Conservation (phyloP, 257 asterid species). For the Ophiorrhiza pumila region DNA sequence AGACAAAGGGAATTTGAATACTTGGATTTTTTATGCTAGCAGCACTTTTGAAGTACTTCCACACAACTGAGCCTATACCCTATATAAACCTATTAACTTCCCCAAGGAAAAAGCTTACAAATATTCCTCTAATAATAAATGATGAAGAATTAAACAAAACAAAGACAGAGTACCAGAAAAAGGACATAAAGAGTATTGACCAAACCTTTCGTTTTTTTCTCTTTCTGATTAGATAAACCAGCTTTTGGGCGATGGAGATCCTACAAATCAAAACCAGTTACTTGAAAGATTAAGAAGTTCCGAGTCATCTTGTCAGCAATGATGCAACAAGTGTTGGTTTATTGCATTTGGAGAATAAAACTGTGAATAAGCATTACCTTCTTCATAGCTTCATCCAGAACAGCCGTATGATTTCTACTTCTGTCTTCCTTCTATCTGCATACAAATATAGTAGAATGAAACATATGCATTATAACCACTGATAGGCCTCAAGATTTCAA, state of each 20-base stretch:
- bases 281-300: neutral
- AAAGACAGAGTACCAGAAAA: neutral
- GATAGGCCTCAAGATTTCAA: neutral
- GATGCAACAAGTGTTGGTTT: neutral
- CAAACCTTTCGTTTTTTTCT: constrained; percentile 19
- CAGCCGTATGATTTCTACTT: neutral
- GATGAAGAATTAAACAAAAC: neutral
- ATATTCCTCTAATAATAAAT: neutral
- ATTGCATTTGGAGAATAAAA: neutral
- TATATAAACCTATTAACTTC: neutral
- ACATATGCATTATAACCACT: neutral
- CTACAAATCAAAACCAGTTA: constrained; percentile 10
- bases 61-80: neutral
- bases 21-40: neutral
- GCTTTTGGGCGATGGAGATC: constrained; percentile 4
- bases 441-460: neutral
- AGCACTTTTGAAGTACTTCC: neutral
- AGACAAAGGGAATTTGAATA: neutral
- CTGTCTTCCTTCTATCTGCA: neutral
- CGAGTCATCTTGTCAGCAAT: neutral
- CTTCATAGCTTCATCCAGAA: constrained; percentile 12
- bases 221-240: constrained; percentile 4
- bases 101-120: neutral
- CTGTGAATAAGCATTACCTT: constrained; percentile 3
- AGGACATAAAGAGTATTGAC: neutral